phyloP scores from a whole-genome alignment of 768 basidiomycete genomes.

The Cystobasidium ongulense region DNA sequence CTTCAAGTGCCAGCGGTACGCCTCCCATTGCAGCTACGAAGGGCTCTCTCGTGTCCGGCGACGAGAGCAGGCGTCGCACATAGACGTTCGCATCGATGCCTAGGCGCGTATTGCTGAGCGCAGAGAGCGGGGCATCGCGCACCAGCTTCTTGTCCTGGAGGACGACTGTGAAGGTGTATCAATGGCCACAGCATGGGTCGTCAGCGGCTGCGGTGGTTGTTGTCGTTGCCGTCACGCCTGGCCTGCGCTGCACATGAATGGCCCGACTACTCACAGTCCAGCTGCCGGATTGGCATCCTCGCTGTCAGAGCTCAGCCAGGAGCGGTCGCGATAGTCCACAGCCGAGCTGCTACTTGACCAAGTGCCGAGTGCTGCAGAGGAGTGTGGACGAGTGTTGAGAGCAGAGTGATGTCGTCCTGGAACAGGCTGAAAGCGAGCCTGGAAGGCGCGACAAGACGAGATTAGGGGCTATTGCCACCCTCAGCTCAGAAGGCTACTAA shows the following conservation, averaged over 20 bases:
- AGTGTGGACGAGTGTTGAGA: background rate
- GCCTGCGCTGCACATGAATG: background rate
- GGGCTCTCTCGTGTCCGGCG: slow-evolving; percentile 71
- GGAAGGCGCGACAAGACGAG: background rate
- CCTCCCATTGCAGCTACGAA: slow-evolving; percentile 92
- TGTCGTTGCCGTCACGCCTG: background rate
- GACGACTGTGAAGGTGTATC: slow-evolving; percentile 6
- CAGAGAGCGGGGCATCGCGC: slow-evolving; percentile 68
- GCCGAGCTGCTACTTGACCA: background rate
- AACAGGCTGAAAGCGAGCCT: background rate
- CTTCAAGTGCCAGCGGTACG: slow-evolving; percentile 67
- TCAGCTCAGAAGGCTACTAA: too few species aligned
- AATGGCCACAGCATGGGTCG: background rate
- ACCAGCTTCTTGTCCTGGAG: slow-evolving; percentile 69
- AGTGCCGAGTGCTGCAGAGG: too few species aligned
- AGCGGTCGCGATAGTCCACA: background rate
- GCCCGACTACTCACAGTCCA: slow-evolving; percentile 16
- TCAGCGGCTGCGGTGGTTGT: background rate
- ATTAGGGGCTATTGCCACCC: too few species aligned
- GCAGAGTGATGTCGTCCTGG: background rate
- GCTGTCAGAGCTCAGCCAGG: background rate
- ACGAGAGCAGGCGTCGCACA: slow-evolving; percentile 59
- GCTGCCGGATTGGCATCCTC: slow-evolving; percentile 28
- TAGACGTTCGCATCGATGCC: slow-evolving; percentile 95
- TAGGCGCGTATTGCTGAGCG: slow-evolving; percentile 80